Evolutionary conservation across 176 grass and related monocot species (phyloP), one percentile per base, ranked within the genome.

Genomic region (Avena atlantica): DNA sequence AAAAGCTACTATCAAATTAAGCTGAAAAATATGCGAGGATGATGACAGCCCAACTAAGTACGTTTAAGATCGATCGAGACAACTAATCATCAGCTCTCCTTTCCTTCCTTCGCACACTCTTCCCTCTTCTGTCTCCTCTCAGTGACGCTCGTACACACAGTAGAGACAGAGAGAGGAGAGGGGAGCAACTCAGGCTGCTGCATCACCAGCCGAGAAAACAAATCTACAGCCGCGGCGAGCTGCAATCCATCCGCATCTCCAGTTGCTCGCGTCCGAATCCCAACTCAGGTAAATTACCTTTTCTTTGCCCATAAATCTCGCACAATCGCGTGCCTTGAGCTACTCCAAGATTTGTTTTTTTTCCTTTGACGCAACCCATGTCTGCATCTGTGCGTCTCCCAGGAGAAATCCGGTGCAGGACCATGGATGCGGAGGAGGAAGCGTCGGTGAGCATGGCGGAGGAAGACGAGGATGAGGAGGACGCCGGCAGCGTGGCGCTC

Each of bases 371-470:
- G 24, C 62, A 29, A 65, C 0, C 12, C 3, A 16, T 16, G 64
- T 16, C 64, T 67, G 64, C 64, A 67, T 67, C 27, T 67, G 45
- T 2, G 45, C 9, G 64, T 67, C 27, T 34, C 27, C 13, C 63
- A 66, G 27, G 63, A 66, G 63, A 66, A 66, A 66, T 34, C 63
- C 45, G 45, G 45, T 48, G 9, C 25, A 66, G 27, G 63, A 16
- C 2, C 64, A 67, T 67, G 63, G 55, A 70, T 13, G 40, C 34
- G 65, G 49, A 81, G 51, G 65, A 71, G 57, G 57, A 87, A 25
- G 78, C 68, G 36, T 85, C 84, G 31, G 74, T 58, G 67, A 87
- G 85, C 34, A 70, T 68, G 53, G 79, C 25, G 60, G 15, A 65
- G 42, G 79, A 81, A 10, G 23, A 75, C 45, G 48, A 63, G 6